Conservation (phyloP, 768 basidiomycete species). For the Suillus placidus region DNA sequence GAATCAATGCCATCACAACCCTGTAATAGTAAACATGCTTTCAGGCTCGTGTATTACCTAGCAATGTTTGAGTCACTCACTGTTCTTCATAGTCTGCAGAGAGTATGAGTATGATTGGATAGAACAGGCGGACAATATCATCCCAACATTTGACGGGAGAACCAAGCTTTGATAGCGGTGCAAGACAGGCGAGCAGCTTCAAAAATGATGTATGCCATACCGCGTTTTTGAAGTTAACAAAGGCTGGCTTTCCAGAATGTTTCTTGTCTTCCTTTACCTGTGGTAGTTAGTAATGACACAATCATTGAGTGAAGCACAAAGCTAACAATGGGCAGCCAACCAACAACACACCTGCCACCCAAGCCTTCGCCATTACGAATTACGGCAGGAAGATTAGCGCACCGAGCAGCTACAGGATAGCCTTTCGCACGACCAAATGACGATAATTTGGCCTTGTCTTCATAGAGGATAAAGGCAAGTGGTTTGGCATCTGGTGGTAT, state of each 20-base stretch:
- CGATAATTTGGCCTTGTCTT: conserved; percentile 25
- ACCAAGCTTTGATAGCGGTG: conserved; percentile 15
- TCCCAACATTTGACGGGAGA: conserved; percentile 11
- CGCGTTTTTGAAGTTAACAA: conserved; percentile 20
- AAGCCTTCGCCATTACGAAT: conserved; percentile 16
- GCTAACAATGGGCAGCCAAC: conserved; percentile 18
- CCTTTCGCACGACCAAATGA: conserved; percentile 19
- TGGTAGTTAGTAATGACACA: no score
- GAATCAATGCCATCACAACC: conserved; percentile 38
- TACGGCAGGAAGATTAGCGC: conserved; percentile 15
- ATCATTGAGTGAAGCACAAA: no score
- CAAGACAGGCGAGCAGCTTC: conserved; percentile 27
- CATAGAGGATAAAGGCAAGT: conserved; percentile 38
- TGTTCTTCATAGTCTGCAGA: conserved; percentile 29
- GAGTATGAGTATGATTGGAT: conserved; percentile 24
- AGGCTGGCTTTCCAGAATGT: conserved; percentile 11
- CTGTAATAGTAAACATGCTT: conserved; percentile 21
- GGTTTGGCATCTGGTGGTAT: conserved; percentile 13
- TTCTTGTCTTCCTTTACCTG: conserved; percentile 8
- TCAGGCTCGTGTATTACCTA: no score
- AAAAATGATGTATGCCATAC: conserved; percentile 27
- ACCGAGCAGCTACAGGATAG: conserved; percentile 20
- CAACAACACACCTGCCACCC: conserved; percentile 23
- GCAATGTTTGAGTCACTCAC: no score
- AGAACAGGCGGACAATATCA: conserved; percentile 10